Conservation (phyloP, 73 alveolate species). For the Tetrahymena thermophila region DNA sequence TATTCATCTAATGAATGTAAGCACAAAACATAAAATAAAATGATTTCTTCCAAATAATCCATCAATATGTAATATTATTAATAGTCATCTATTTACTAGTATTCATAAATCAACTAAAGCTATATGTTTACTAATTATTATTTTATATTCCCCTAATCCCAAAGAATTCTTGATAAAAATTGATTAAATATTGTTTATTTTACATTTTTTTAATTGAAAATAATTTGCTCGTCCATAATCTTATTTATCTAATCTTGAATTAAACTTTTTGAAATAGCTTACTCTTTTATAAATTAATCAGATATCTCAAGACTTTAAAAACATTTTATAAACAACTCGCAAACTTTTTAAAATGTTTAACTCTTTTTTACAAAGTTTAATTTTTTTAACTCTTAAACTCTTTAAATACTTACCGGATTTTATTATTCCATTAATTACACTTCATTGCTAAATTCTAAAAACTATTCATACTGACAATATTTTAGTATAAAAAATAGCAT, state of each 20-base stretch:
- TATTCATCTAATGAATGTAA: not conserved
- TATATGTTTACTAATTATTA: too few relatives aligned
- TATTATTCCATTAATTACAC: not conserved
- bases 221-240: not conserved
- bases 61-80: not conserved
- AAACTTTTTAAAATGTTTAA: too few relatives aligned
- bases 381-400: not conserved
- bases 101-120: too few relatives aligned
- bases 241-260: not conserved
- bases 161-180: not conserved
- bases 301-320: not conserved
- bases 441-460: not conserved
- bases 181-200: too few relatives aligned
- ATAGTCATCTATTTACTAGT: too few relatives aligned
- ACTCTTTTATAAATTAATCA: not conserved
- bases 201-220: too few relatives aligned
- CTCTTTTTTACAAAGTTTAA: not conserved
- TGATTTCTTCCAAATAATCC: not conserved
- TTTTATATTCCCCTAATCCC: not conserved
- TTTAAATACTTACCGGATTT: too few relatives aligned
- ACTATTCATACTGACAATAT: not conserved
- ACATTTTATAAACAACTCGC: not conserved
- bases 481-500: not conserved
- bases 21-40: not conserved
- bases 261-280: not conserved